Percentiles rank a stretch among this genome's conserved stretches.
Evolutionary conservation across 2,329 filamentous ascomycete species (phyloP).

Genomic region (Paraphaeosphaeria sporulosa): DNA sequence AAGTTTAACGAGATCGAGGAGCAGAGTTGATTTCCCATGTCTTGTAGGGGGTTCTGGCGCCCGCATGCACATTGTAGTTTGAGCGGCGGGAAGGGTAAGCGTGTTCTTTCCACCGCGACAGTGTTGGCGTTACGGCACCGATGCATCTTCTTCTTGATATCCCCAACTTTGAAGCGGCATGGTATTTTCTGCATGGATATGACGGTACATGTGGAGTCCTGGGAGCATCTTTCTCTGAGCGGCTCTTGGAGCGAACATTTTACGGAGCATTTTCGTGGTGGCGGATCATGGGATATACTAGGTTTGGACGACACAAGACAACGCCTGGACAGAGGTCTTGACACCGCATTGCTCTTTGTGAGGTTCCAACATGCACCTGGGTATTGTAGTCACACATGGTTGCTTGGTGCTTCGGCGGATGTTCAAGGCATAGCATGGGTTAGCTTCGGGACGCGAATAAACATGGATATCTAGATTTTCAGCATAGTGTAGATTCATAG

Average conservation of each 20-base stretch:
- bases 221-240: background rate
- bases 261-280: background rate
- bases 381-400: too few species aligned
- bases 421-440: background rate
- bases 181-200: background rate
- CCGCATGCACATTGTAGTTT: background rate
- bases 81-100: background rate
- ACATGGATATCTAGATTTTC: background rate
- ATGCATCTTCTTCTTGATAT: background rate
- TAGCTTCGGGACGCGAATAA: background rate
- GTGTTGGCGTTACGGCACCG: too few species aligned
- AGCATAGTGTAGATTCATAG: background rate
- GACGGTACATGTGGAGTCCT: background rate
- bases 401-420: too few species aligned
- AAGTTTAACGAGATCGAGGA: background rate
- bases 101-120: too few species aligned
- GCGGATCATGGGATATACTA: too few species aligned
- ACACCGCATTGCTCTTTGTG: too few species aligned
- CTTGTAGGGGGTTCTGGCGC: background rate
- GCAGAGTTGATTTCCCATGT: too few species aligned
- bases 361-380: too few species aligned
- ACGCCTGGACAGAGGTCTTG: too few species aligned
- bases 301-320: too few species aligned
- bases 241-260: background rate
- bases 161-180: background rate